A percentile compares a stretch with the other conserved stretches of the same genome.
Conservation (phyloP, 371 early-diverging fungal genomes). For the Rhizopus arrhizus region DNA sequence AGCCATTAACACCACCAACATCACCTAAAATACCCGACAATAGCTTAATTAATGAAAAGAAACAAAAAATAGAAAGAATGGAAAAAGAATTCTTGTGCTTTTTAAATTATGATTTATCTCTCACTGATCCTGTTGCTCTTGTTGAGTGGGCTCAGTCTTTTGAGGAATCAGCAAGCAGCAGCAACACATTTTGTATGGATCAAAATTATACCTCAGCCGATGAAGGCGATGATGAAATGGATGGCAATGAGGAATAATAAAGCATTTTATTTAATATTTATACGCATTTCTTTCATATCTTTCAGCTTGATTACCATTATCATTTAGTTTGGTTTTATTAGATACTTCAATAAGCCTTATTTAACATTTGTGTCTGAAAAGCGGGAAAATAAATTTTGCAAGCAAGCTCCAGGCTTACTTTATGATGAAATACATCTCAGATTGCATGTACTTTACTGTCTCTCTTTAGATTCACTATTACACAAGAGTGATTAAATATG, state of each 20-base stretch:
- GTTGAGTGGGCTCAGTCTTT: slow-evolving; percentile 36
- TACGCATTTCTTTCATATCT: neutral
- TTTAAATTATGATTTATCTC: slow-evolving; percentile 50
- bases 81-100: slow-evolving; percentile 63
- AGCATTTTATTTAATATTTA: neutral
- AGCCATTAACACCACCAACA: slow-evolving; percentile 28
- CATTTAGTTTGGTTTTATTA: too few species aligned
- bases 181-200: slow-evolving; percentile 1
- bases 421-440: too few species aligned
- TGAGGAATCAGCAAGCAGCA: neutral
- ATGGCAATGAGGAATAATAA: slow-evolving; percentile 26
- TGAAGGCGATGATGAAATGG: slow-evolving; percentile 48
- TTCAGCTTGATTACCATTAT: too few species aligned
- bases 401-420: too few species aligned
- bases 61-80: slow-evolving; percentile 44
- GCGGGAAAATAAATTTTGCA: too few species aligned
- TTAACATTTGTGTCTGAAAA: too few species aligned
- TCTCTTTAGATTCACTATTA: too few species aligned
- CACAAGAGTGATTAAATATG: too few species aligned
- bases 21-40: slow-evolving; percentile 27
- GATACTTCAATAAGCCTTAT: too few species aligned
- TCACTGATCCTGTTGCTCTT: slow-evolving; percentile 35
- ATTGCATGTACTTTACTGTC: too few species aligned
- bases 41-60: slow-evolving; percentile 7
- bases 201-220: slow-evolving; percentile 37